These are phyloP conservation scores for Hammondia hammondi DNA, from an alignment of 169 alveolate genomes.

Conservation along the genomic window DNA sequence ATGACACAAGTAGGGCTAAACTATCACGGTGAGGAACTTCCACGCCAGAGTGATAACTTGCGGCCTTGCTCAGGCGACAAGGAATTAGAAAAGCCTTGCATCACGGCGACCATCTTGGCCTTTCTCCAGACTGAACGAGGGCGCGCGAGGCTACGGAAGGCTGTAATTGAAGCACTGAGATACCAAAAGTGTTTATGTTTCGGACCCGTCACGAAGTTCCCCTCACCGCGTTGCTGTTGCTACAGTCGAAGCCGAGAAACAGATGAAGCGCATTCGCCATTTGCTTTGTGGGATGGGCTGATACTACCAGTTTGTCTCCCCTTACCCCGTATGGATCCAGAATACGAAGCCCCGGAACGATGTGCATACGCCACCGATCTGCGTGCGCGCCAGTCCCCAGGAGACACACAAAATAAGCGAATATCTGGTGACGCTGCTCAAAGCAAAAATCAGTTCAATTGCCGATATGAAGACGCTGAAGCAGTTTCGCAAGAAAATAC, in stretches of 20 bases:
- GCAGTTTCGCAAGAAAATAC: background rate
- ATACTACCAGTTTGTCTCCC: background rate
- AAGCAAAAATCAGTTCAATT: too few species aligned
- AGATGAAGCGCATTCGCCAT: background rate
- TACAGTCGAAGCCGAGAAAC: background rate
- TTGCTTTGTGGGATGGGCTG: conserved; percentile 4
- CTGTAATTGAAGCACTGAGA: background rate
- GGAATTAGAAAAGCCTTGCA: background rate
- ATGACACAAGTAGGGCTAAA: background rate
- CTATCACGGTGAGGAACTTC: background rate
- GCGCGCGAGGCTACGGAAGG: background rate
- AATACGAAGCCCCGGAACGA: background rate
- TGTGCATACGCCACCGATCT: background rate
- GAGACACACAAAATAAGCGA: background rate
- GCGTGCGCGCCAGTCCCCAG: background rate
- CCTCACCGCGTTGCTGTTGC: background rate
- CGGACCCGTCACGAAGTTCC: background rate
- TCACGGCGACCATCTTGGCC: background rate
- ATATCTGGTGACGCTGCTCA: too few species aligned
- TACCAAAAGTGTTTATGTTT: background rate
- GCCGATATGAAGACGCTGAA: background rate
- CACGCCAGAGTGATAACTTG: background rate
- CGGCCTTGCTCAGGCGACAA: background rate
- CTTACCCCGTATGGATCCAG: background rate
- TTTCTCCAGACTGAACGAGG: background rate